Evolutionary conservation across 441 rosid genomes (phyloP).

Genomic region (Arabidopsis lyrata): DNA sequence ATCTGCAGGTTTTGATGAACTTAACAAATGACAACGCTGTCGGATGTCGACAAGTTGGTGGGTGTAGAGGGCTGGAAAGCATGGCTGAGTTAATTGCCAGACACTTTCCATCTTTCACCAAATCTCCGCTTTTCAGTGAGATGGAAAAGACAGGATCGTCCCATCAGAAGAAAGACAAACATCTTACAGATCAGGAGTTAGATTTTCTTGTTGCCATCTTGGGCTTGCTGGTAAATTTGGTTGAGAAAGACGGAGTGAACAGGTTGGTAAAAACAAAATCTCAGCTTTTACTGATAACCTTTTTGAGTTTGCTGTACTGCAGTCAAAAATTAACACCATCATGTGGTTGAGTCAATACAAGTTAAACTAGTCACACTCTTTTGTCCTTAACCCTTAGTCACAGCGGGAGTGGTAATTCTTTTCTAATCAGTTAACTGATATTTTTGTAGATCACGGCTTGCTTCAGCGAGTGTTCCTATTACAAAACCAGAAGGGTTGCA

Average conservation of each 20-base stretch:
- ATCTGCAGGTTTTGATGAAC: conserved; percentile 93
- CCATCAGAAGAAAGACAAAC: conserved; percentile 56
- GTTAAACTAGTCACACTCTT: conserved; percentile 15
- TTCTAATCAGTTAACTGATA: conserved; percentile 17
- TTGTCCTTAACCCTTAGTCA: conserved; percentile 2
- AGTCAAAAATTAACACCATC: neutral
- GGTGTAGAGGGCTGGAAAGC: conserved; percentile 86
- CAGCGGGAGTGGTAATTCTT: conserved; percentile 7
- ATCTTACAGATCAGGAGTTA: conserved; percentile 89
- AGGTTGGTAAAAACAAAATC: conserved; percentile 59
- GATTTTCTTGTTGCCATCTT: conserved; percentile 97
- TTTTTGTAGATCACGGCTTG: conserved; percentile 79
- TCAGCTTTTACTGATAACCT: neutral
- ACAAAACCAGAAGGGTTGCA: conserved; percentile 60
- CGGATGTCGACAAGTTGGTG: conserved; percentile 94
- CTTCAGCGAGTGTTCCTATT: conserved; percentile 66
- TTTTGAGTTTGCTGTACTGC: neutral
- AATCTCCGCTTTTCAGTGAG: conserved; percentile 50
- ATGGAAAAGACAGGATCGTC: conserved; percentile 49
- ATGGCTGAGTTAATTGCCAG: conserved; percentile 80
- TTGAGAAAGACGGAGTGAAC: conserved; percentile 92
- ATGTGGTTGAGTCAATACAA: conserved; percentile 22
- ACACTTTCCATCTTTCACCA: conserved; percentile 83
- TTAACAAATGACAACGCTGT: conserved; percentile 88
- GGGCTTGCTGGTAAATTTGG: conserved; percentile 96